Conservation (phyloP, 345 rosid species). For the Kernera saxatilis region DNA sequence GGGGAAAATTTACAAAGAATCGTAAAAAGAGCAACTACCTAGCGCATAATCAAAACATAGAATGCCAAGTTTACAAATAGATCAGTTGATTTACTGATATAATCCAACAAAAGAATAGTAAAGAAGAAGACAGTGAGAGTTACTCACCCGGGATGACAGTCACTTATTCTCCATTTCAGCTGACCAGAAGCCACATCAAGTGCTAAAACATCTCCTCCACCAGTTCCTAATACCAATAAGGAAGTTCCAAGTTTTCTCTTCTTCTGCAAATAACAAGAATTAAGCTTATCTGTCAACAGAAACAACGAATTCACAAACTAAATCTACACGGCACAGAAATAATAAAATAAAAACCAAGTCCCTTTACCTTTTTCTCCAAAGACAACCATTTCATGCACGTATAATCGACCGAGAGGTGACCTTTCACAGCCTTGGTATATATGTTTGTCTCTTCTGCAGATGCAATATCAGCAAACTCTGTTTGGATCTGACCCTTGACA, state of each 20-base stretch:
- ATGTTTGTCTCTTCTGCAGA: slow-evolving; percentile 36
- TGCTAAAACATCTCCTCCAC: slow-evolving; percentile 91
- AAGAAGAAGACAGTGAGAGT: slow-evolving; percentile 3
- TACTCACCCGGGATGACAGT: slow-evolving; percentile 94
- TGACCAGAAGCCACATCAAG: slow-evolving; percentile 91
- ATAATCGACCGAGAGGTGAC: slow-evolving; percentile 68
- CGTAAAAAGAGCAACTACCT: background rate
- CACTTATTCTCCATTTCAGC: slow-evolving; percentile 74
- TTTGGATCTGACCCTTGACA: slow-evolving; percentile 60
- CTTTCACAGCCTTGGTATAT: slow-evolving; percentile 42
- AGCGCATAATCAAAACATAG: background rate
- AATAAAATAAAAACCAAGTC: background rate
- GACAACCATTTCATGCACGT: slow-evolving; percentile 84
- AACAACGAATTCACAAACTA: background rate
- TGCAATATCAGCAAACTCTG: slow-evolving; percentile 72
- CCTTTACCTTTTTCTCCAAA: slow-evolving; percentile 49
- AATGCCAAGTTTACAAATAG: background rate
- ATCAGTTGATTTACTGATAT: background rate
- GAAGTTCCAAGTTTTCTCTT: slow-evolving; percentile 74
- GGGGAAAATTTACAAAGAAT: background rate
- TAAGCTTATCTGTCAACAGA: background rate
- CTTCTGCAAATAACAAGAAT: slow-evolving; percentile 42
- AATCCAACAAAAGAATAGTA: background rate
- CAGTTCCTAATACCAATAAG: slow-evolving; percentile 68
- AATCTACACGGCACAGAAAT: background rate